Conservation (phyloP, 345 rosid genomes). For the Pugionium dolabratum region DNA sequence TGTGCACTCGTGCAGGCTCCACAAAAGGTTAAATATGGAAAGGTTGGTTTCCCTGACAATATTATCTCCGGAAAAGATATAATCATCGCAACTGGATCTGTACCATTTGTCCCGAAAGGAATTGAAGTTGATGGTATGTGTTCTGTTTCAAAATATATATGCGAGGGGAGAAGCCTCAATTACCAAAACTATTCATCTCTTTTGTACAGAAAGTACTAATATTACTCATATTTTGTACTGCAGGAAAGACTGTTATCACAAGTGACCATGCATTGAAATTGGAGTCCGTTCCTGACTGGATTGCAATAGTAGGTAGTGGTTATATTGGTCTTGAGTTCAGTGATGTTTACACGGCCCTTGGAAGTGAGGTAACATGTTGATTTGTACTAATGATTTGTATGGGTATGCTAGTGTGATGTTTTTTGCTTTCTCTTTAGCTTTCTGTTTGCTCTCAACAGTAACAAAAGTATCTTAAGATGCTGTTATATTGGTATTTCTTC, state of each 20-base stretch:
- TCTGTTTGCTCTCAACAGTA: neutral
- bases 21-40: conserved; percentile 88
- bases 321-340: conserved; percentile 99
- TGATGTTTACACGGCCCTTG: conserved; percentile 98
- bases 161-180: neutral
- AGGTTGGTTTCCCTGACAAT: conserved; percentile 56
- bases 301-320: conserved; percentile 98
- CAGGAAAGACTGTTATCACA: conserved; percentile 98
- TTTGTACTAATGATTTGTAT: neutral
- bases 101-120: conserved; percentile 97
- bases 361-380: conserved; percentile 77
- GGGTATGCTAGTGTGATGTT: conserved; percentile 3
- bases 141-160: neutral
- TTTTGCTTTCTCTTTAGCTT: conserved; percentile 9
- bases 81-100: conserved; percentile 96
- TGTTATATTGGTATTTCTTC: neutral
- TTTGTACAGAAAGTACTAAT: too few relatives aligned
- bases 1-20: conserved; percentile 59
- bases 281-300: conserved; percentile 97
- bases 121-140: conserved; percentile 93
- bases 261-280: conserved; percentile 98
- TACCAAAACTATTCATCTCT: too few relatives aligned
- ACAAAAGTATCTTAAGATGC: neutral
- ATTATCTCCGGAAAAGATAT: conserved; percentile 73
- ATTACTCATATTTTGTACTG: conserved; percentile 27